Evolutionary conservation across 2,329 filamentous ascomycete genomes (phyloP).

Genomic region (Teratosphaeria nubilosa): DNA sequence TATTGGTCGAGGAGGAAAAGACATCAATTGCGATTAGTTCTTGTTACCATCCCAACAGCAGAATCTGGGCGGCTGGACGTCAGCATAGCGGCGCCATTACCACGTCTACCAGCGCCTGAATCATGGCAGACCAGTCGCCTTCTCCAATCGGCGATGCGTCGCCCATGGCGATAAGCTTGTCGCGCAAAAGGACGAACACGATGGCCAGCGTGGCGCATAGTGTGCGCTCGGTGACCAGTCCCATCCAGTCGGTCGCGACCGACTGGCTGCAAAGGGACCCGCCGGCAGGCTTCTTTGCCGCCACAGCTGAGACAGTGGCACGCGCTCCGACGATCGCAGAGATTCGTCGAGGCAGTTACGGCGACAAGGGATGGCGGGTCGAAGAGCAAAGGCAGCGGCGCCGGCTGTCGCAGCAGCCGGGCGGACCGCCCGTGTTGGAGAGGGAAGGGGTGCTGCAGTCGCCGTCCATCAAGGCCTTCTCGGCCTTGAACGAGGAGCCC

Average conservation of each 20-base stretch:
- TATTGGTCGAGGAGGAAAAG: background rate
- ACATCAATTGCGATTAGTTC: background rate
- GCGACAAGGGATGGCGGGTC: conserved; percentile 3
- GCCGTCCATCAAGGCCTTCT: conserved; percentile 7
- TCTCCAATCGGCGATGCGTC: background rate
- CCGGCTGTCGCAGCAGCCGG: background rate
- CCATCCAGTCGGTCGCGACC: background rate
- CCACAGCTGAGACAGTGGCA: conserved; percentile 30
- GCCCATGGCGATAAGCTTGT: background rate
- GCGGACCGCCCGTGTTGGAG: conserved; percentile 3
- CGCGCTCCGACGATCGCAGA: conserved; percentile 34
- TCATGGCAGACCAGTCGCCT: background rate
- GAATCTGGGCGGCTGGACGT: background rate
- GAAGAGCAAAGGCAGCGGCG: background rate
- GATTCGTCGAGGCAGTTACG: conserved; percentile 26
- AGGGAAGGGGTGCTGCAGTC: conserved; percentile 7
- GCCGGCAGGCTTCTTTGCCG: conserved; percentile 25
- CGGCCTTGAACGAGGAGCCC: conserved; percentile 12
- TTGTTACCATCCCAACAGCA: background rate
- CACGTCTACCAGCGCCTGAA: background rate
- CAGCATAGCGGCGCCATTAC: too few species aligned
- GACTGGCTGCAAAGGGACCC: conserved; percentile 5
- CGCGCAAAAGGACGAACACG: conserved; percentile 1
- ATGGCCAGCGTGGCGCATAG: background rate
- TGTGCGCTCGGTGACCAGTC: background rate